Evolutionary conservation across 495 filamentous ascomycete species (phyloP).

Genomic region (Podospora fimiseda): DNA sequence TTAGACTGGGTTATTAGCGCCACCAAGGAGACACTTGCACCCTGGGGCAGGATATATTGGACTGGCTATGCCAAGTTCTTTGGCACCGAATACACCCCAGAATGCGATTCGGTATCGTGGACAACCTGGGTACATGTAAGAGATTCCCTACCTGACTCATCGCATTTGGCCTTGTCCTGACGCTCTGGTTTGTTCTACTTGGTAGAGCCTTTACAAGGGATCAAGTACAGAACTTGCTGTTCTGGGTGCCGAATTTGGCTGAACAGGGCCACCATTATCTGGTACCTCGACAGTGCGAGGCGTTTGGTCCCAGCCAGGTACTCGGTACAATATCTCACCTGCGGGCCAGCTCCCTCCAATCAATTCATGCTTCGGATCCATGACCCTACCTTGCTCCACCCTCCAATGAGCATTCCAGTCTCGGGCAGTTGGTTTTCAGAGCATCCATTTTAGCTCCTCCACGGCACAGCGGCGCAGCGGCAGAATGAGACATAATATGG

Average conservation of each 20-base stretch:
- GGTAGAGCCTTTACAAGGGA: background rate
- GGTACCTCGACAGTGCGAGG: no score
- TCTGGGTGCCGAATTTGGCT: no score
- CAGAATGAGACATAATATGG: constrained; percentile 4
- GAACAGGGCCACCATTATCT: no score
- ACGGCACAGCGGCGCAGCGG: no score
- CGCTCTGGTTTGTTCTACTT: background rate
- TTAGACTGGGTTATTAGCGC: background rate
- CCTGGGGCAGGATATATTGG: background rate
- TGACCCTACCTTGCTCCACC: no score
- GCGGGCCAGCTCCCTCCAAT: no score
- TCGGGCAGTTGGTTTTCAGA: constrained; percentile 2
- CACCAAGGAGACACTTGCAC: background rate
- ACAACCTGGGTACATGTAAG: background rate
- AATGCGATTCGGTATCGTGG: background rate
- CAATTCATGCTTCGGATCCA: no score
- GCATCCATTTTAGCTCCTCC: constrained; percentile 2
- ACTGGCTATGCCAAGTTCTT: background rate
- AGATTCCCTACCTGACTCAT: background rate
- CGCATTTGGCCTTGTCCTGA: background rate
- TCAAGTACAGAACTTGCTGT: no score
- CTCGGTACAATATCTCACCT: no score
- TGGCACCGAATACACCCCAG: background rate
- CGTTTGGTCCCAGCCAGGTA: no score
- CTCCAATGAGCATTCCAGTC: constrained; percentile 6